phyloP scores from a whole-genome alignment of 2,329 filamentous ascomycete species.

The Myriosclerotinia scirpicola region DNA sequence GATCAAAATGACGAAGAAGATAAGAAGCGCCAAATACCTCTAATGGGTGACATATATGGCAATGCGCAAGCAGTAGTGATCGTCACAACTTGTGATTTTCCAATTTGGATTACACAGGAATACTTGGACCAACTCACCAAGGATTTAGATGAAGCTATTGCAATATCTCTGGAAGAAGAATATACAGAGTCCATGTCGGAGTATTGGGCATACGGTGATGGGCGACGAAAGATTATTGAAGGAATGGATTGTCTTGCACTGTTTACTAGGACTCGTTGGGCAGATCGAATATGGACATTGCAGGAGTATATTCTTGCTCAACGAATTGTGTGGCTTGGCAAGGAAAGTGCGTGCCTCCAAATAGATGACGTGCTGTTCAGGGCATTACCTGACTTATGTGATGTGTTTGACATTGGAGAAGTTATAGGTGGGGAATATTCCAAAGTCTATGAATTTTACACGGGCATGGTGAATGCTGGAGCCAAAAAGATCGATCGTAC shows the following conservation, averaged over 20 bases:
- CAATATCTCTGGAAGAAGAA: constrained; percentile 1
- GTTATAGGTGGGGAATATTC: constrained; percentile 7
- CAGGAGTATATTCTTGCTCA: constrained; percentile 21
- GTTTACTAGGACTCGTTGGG: constrained; percentile 19
- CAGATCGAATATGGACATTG: constrained; percentile 23
- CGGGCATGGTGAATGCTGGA: constrained; percentile 18
- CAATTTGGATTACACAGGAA: constrained; percentile 5
- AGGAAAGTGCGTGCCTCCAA: not conserved
- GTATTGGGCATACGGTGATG: constrained; percentile 12
- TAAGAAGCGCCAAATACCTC: constrained; percentile 24
- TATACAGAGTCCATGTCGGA: not conserved
- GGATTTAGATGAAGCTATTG: constrained; percentile 16
- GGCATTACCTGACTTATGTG: constrained; percentile 10
- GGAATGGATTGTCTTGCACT: constrained; percentile 22
- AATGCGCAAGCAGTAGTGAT: constrained; percentile 19
- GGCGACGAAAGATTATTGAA: constrained; percentile 17
- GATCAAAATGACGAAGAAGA: constrained; percentile 26
- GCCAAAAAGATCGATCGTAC: constrained; percentile 12
- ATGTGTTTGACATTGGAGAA: constrained; percentile 4
- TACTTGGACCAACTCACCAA: constrained; percentile 17
- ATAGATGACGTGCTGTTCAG: constrained; percentile 5
- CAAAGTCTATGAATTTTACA: constrained; percentile 17
- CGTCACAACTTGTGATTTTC: constrained; percentile 18
- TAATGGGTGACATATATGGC: constrained; percentile 28
- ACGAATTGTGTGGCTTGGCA: constrained; percentile 19